Evolutionary conservation across 257 asterid genomes (phyloP).

Genomic region (Echium plantagineum): DNA sequence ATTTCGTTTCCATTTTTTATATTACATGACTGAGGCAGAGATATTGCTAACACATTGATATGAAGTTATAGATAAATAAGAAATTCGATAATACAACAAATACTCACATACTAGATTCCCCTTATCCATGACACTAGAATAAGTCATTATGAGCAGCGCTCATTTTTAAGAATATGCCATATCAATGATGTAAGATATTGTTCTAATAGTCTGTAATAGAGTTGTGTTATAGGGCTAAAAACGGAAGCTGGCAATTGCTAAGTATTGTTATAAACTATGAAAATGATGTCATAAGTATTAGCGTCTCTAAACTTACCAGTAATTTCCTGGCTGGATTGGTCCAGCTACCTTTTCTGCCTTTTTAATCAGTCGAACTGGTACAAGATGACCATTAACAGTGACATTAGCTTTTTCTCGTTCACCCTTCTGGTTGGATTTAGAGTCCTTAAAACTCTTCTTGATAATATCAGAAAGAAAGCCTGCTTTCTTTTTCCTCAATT

Average conservation of each 20-base stretch:
- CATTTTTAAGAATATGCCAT: background rate
- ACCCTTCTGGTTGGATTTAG: constrained; percentile 14
- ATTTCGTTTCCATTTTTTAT: too few relatives aligned
- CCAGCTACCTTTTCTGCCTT: constrained; percentile 80
- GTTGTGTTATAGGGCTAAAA: background rate
- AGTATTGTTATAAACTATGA: background rate
- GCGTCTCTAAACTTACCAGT: constrained; percentile 44
- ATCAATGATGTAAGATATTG: background rate
- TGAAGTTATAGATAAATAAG: too few relatives aligned
- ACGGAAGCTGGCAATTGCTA: background rate
- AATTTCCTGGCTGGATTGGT: constrained; percentile 66
- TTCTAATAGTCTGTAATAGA: background rate
- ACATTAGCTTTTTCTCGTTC: constrained; percentile 40
- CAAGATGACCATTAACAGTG: constrained; percentile 64
- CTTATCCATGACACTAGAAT: too few relatives aligned
- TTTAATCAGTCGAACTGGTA: constrained; percentile 40
- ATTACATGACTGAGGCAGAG: too few relatives aligned
- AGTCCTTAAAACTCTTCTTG: constrained; percentile 35
- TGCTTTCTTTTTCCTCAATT: constrained; percentile 26
- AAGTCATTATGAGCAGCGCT: too few relatives aligned
- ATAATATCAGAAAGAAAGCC: constrained; percentile 40
- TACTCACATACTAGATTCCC: too few relatives aligned
- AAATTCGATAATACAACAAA: too few relatives aligned
- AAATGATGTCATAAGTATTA: too few relatives aligned
- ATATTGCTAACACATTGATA: too few relatives aligned